These are phyloP conservation scores for Ustilago sp. DNA, from an alignment of 1,284 basidiomycete genomes.

Conservation along the genomic window DNA sequence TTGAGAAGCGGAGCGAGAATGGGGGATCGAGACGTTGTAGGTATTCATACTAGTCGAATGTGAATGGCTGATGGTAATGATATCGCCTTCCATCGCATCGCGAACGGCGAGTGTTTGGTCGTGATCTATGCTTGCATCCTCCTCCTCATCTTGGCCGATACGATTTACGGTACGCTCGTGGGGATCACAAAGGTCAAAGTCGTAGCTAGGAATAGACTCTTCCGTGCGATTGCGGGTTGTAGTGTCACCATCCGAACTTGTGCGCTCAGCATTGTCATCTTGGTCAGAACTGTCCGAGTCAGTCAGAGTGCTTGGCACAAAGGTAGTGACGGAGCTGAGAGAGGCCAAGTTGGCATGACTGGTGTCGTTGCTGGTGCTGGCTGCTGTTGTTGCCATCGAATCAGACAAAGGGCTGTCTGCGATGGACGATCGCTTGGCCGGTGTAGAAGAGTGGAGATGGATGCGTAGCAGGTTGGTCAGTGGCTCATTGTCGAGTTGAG, in stretches of 20 bases:
- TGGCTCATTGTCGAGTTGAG: slow-evolving; percentile 23
- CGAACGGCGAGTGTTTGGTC: slow-evolving; percentile 18
- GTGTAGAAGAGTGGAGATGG: slow-evolving; percentile 23
- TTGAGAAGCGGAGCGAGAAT: slow-evolving; percentile 23
- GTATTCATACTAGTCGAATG: slow-evolving; percentile 32
- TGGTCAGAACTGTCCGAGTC: slow-evolving; percentile 18
- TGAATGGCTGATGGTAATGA: slow-evolving; percentile 36
- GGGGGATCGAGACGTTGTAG: slow-evolving; percentile 13
- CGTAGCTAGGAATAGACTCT: slow-evolving; percentile 21
- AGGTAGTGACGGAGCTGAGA: slow-evolving; percentile 43
- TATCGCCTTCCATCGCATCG: slow-evolving; percentile 33
- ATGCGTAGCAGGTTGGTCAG: slow-evolving; percentile 22
- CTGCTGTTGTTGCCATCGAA: slow-evolving; percentile 11
- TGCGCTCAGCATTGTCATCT: slow-evolving; percentile 11
- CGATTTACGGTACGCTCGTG: slow-evolving; percentile 24
- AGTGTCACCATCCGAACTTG: neutral
- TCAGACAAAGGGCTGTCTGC: slow-evolving; percentile 12
- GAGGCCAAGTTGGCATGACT: slow-evolving; percentile 8
- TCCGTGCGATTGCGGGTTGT: slow-evolving; percentile 2
- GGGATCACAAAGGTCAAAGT: slow-evolving; percentile 35
- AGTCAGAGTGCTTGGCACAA: slow-evolving; percentile 27
- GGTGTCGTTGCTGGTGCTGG: slow-evolving; percentile 10
- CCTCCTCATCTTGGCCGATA: neutral
- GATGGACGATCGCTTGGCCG: neutral
- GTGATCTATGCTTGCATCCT: neutral